Base-by-base conservation (phyloP, 1,284 basidiomycete species). In the Ustilago crameri region DNA sequence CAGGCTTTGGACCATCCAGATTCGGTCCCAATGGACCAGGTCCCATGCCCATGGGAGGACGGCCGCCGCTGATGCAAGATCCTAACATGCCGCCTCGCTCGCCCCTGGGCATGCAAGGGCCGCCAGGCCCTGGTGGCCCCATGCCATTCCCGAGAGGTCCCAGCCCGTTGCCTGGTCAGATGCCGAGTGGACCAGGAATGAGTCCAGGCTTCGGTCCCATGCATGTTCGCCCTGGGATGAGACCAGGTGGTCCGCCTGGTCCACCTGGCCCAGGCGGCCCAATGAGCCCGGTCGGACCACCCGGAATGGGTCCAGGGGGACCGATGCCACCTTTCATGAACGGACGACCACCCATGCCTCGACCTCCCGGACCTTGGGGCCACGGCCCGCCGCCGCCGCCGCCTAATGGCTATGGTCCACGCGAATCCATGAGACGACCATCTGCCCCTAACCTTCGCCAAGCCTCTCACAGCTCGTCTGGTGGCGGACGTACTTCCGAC, bases 361-460 rank as follows among this genome's bases (percentile, higher is more conserved):
- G 59, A 50, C 51, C 51, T 23, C 59, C 59, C 17, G 58, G 26
- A 17, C 32, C 61, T 9, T 61, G 53, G 50, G 58, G 30, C 8
- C 46, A 45, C 3, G 64, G 58, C 3, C 53, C 47, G 1, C 58
- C 64, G 17, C 57, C 57, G 18, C 51, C 52, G 8, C 57, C 53
- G 15, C 50, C 64, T 17, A 48, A 61, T 32, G 53, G 53, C 17
- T 8, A 15, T 2, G 43, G 45, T 18, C 30, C 50, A 23, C 63
- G 73, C 18, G 73, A 75, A 18, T 47, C 62, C 12, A 38, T 52
- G 42, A 45, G 69, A 12, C 50, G 58, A 5, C 76, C 76, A 15
- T 79, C 76, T 12, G 76, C 75, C 12, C 76, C 76, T 24, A 77
- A 79, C 30, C 68, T 79, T 32, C 69, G 75, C 5, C 57, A 72